Evolutionary conservation across 2,329 filamentous ascomycete genomes (phyloP), one percentile per base, ranked within the genome.

Genomic region (Penicillium sp.): DNA sequence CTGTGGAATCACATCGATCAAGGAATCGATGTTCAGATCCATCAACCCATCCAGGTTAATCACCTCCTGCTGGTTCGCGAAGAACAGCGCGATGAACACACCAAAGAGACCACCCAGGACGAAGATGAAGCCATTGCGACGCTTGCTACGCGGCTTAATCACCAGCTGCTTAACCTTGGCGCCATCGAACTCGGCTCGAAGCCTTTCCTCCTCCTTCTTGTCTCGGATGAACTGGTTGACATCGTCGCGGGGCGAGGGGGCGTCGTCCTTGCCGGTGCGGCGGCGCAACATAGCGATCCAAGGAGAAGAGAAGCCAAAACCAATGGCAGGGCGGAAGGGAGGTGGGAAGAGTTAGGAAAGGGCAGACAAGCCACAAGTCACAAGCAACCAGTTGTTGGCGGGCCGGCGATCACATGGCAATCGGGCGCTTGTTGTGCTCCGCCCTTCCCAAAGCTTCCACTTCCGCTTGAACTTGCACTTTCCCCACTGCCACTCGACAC

Each of bases 91-190:
- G 2, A 87, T 81, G n/a, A 96, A 76, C 49, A 99, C 82, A 10
- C 94, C 94, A 63, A 94, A 93, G n/a, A 99, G 66, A 33, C 91
- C 90, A 26, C 94, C 94, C 17, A 99, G 79, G 8, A 87, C 77
- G 72, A 99, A 97, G 23, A 97, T 89, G 66, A 95, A 84, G 2
- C 87, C 86, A 71, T 85, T 89, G 56, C 87, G 85, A 61, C 90
- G 84, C 75, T 93, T 95, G 57, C 83, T 83, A 44, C 68, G 63
- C 36, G 71, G 72, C 40, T 68, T 71, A 3, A 59, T 74, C 20
- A 67, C 53, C n/a, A 71, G 58, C 61, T 72, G 61, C 48, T 66
- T 61, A 20, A 60, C 56, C 6, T 58, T 52, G 7, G 56, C 53
- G 26, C 54, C 56, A 21, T 44, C 53, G 9, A 62, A 54, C 12